Evolutionary conservation across 352 stramenopile species (phyloP), one percentile per base, ranked within the genome.

Genomic region (Pythium dissimile): DNA sequence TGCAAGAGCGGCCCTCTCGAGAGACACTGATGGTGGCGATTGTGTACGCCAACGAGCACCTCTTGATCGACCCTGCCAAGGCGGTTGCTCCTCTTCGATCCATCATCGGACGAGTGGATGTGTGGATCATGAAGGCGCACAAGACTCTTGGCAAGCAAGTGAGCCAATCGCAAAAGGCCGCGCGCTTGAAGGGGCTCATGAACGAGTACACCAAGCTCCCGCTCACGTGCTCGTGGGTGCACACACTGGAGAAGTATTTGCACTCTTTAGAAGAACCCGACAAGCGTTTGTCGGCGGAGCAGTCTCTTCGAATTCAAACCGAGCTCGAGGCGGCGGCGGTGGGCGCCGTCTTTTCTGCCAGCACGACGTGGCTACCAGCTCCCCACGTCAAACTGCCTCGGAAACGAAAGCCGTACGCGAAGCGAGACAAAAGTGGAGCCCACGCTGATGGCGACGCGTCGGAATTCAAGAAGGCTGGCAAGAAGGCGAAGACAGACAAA

Each of bases 161-260:
- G 5, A 88, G 53, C 47, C 83, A 80, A 51, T 58, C 75, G 16
- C 84, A 92, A 39, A 82, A 81, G 11, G 34, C 85, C 18, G 59
- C 77, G 2, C 72, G 80, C 3, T 54, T 94, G 39, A 91, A 92
- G 46, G 50, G 74, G 24, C 61, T 94, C 13, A 65, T 94, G 65
- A 95, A 94, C 58, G 86, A 95, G 53, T 95, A 95, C 67, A 88
- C 84, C 27, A 95, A 95, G 64, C 74, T 95, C 13, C 86, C 86
- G 15, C 54, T 95, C 20, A 92, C 86, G 12, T 92, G 70, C 44
- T 47, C 80, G 12, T 74, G 66, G 62, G 57, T 74, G 12, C 37
- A 46, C 18, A 81, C 56, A 26, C 24, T 68, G 20, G 77, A 69
- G 43, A 44, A 50, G 15, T 74, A 66, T 35, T 49, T 74, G 20